These are phyloP conservation scores for Mycosphaerella sp. DNA, from an alignment of 2,329 filamentous ascomycete species.

Conservation along the genomic window DNA sequence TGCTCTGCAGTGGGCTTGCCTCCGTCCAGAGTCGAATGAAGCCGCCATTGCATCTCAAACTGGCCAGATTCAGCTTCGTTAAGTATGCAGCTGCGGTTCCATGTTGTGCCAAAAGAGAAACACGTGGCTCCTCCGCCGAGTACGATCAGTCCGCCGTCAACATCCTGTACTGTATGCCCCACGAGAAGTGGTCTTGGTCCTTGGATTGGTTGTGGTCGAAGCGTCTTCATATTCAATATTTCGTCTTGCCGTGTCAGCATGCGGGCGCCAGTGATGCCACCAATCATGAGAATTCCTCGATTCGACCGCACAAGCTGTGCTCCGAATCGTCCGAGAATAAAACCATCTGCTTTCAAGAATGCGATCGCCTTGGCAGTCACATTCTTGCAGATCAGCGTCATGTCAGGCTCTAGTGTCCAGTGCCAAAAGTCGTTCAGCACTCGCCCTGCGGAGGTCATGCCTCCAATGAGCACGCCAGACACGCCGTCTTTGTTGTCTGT, in stretches of 20 bases:
- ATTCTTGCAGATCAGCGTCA: slow-evolving; percentile 35
- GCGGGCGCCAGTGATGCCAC: slow-evolving; percentile 44
- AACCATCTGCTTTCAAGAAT: slow-evolving; percentile 25
- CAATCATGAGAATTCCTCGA: slow-evolving; percentile 46
- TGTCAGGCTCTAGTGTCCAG: slow-evolving; percentile 47
- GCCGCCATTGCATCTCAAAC: slow-evolving; percentile 26
- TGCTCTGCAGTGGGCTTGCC: slow-evolving; percentile 18
- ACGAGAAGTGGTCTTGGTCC: slow-evolving; percentile 60
- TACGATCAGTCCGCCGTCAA: slow-evolving; percentile 51
- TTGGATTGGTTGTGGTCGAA: slow-evolving; percentile 27
- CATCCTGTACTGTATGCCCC: slow-evolving; percentile 54
- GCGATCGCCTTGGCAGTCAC: slow-evolving; percentile 23
- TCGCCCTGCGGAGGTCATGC: slow-evolving; percentile 59
- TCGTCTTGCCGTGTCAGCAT: slow-evolving; percentile 48
- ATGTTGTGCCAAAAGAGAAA: slow-evolving; percentile 84
- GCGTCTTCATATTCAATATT: slow-evolving; percentile 40
- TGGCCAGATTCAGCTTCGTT: slow-evolving; percentile 23
- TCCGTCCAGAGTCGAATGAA: slow-evolving; percentile 23
- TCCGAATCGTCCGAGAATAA: slow-evolving; percentile 43
- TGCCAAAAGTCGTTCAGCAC: slow-evolving; percentile 57
- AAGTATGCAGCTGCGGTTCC: slow-evolving; percentile 56
- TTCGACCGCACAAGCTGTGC: slow-evolving; percentile 45
- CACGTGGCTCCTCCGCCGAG: slow-evolving; percentile 78
- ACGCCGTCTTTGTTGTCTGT: slow-evolving; percentile 31
- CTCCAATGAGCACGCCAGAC: slow-evolving; percentile 63